Conservation (phyloP, 208 protist species). For the Leishmania aethiopica region DNA sequence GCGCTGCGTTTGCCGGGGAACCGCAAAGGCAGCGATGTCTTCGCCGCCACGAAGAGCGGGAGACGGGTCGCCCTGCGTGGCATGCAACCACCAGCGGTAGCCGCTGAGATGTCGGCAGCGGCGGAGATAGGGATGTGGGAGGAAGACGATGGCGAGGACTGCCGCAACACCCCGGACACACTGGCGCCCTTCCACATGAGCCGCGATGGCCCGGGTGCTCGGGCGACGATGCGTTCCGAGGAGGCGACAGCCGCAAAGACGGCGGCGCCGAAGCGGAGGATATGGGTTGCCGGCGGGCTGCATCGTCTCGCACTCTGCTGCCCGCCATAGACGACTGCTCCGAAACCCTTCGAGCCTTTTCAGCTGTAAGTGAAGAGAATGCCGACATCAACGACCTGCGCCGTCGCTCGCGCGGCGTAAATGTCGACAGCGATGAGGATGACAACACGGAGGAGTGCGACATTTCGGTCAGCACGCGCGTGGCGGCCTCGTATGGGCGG, state of each 20-base stretch:
- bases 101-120: neutral
- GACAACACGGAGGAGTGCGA: conserved; percentile 16
- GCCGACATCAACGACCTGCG: conserved; percentile 17
- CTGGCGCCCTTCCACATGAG: conserved; percentile 19
- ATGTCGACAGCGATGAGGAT: conserved; percentile 16
- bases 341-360: neutral
- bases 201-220: neutral
- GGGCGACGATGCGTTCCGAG: neutral
- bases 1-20: neutral
- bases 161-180: conserved; percentile 12
- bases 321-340: neutral
- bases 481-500: conserved; percentile 10
- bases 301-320: neutral
- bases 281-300: neutral
- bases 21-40: neutral
- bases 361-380: conserved; percentile 3
- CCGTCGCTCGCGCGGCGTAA: neutral
- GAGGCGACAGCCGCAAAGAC: neutral
- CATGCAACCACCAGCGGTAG: neutral
- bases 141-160: neutral
- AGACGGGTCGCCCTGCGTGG: neutral
- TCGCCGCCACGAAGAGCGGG: neutral
- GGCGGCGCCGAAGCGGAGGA: conserved; percentile 8
- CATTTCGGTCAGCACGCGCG: conserved; percentile 32
- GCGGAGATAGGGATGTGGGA: neutral